Evolutionary conservation across 23 red algal species (phyloP).

Genomic region (Gracilaria caudata): DNA sequence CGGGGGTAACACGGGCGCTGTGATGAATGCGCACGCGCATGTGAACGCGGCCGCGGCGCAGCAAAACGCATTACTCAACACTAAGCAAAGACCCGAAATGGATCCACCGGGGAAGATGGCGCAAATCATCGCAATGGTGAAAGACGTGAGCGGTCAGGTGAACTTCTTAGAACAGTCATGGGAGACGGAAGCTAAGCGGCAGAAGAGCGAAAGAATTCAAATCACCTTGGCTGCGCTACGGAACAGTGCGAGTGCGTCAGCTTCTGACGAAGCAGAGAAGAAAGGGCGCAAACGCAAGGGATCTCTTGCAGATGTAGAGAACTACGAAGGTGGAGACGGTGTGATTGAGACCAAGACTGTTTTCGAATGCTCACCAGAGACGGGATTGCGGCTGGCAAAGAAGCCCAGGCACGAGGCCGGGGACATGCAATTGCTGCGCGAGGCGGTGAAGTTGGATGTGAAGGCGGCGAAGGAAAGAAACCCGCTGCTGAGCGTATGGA

Average conservation of each 20-base stretch:
- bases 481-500: conserved; percentile 33
- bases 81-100: background rate
- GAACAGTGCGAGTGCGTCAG: conserved; percentile 34
- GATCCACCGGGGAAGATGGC: background rate
- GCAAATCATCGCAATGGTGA: conserved; percentile 14
- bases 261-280: conserved; percentile 13
- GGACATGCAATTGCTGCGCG: conserved; percentile 65
- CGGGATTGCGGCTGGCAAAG: conserved; percentile 69
- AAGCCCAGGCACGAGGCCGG: conserved; percentile 42
- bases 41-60: background rate
- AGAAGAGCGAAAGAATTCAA: conserved; percentile 67
- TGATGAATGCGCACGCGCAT: background rate
- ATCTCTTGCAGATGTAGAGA: conserved; percentile 48
- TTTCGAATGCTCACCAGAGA: conserved; percentile 54
- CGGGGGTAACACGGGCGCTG: background rate
- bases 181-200: conserved; percentile 19
- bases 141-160: background rate
- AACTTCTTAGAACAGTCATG: background rate
- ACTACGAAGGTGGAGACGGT: conserved; percentile 9
- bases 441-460: conserved; percentile 68
- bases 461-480: conserved; percentile 61
- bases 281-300: conserved; percentile 22
- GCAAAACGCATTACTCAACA: background rate
- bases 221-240: conserved; percentile 69
- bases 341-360: conserved; percentile 50